phyloP scores from a whole-genome alignment of 2,329 filamentous ascomycete genomes.

The Ophiostoma angusticollis region DNA sequence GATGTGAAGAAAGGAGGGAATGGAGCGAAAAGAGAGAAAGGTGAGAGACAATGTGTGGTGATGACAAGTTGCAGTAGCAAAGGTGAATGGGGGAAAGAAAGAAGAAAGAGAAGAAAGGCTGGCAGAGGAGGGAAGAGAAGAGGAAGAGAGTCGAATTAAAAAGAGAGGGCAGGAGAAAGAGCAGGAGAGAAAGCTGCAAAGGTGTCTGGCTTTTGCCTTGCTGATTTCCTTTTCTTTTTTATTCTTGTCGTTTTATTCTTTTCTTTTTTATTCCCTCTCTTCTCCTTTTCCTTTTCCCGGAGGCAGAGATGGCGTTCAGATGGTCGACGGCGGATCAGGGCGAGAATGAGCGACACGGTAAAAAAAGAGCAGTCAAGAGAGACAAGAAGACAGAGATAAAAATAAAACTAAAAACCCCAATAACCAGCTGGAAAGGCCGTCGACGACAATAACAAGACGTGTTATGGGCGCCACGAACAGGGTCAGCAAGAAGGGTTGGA shows the following conservation, averaged over 20 bases:
- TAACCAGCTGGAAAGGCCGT: not conserved
- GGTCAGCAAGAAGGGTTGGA: not conserved
- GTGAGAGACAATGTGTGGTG: not conserved
- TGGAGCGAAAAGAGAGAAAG: slow-evolving; percentile 1
- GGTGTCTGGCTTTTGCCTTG: too few relatives aligned
- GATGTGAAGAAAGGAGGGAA: not conserved
- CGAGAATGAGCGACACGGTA: too few relatives aligned
- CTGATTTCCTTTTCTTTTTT: too few relatives aligned
- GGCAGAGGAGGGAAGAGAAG: not conserved
- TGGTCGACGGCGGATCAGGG: too few relatives aligned
- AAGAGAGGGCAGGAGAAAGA: too few relatives aligned
- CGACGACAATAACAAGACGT: not conserved
- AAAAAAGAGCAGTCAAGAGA: not conserved
- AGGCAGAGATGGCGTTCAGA: not conserved
- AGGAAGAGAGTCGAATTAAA: too few relatives aligned
- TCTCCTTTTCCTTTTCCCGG: not conserved
- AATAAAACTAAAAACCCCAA: not conserved
- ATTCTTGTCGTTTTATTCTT: too few relatives aligned
- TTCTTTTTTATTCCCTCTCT: too few relatives aligned
- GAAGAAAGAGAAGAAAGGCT: slow-evolving; percentile 1
- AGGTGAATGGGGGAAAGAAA: not conserved
- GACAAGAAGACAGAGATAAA: not conserved
- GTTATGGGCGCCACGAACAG: not conserved
- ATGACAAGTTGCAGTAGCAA: too few relatives aligned
- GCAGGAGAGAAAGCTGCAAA: too few relatives aligned